Base-by-base conservation (phyloP, 495 filamentous ascomycete genomes). In the Neurospora cerealis region DNA sequence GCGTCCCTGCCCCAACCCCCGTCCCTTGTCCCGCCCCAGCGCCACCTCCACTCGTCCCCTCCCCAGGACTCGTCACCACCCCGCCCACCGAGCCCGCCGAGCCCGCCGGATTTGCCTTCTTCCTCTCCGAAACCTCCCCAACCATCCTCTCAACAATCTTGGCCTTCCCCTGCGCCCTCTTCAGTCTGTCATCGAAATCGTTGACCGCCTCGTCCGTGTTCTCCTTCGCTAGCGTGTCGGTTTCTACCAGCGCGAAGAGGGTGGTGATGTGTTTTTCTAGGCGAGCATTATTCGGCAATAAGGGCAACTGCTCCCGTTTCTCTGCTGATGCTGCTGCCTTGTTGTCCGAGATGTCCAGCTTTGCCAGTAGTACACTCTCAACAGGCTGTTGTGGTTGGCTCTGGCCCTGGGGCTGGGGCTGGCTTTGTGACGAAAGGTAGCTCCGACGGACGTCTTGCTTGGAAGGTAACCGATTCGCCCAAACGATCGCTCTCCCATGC, bases 151-250 rank as follows among this genome's bases (percentile, higher is more conserved):
- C 92, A 62, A 97, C 91, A 69, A 98, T 87, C 80, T 93, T 95
- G 1, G 87, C 86, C 78, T 95, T 95, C n/a, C 90, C 89, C 71
- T 90, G 84, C 11, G 93, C 94, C 75, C 91, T 87, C 82, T 92
- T 93, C 70, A 96, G 75, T 41, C 94, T 86, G 79, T 96, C 93
- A 75, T 98, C 94, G 74, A 94, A 92, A 77, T 95, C 93, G 34
- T 90, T 89, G 24, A 97, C 92, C 6, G 92, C 89, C 62, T 95
- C 93, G 76, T 97, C 94, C 2, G 87, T 91, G 77, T 98, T 98
- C 69, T 89, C 83, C 39, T 89, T 93, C 8, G 90, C 89, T 13
- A 97, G 80, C 19, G 89, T 95, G n/a, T 88, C 89, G 0, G 92
- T 90, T 74, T 97, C 93, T 1, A 91, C 88, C n/a, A 97, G 82